Conservation (phyloP, 805 yeast species). For the Blastobotrys mokoenaii region DNA sequence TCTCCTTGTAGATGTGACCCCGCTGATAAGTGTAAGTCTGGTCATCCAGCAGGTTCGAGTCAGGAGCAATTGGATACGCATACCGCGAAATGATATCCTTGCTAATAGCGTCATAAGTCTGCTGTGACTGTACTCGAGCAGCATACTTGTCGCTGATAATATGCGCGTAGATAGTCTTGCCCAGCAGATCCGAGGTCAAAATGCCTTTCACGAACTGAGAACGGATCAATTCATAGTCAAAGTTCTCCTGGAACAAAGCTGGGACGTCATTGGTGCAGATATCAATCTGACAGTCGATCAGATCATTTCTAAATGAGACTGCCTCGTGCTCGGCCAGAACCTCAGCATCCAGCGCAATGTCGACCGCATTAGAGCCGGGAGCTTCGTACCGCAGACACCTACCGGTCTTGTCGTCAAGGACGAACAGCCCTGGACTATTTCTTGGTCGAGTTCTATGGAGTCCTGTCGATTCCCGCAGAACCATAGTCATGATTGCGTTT, state of each 20-base stretch:
- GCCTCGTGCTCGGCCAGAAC: slow-evolving; percentile 54
- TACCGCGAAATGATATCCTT: slow-evolving; percentile 88
- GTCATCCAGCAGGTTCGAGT: slow-evolving; percentile 61
- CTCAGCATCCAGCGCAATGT: slow-evolving; percentile 73
- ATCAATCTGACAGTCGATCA: slow-evolving; percentile 94
- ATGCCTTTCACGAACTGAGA: slow-evolving; percentile 87
- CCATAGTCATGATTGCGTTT: slow-evolving; percentile 93
- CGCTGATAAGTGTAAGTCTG: slow-evolving; percentile 74
- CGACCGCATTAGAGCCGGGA: slow-evolving; percentile 44
- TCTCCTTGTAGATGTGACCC: slow-evolving; percentile 83
- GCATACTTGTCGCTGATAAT: slow-evolving; percentile 76
- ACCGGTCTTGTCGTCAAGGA: slow-evolving; percentile 63
- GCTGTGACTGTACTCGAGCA: slow-evolving; percentile 92
- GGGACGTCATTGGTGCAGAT: slow-evolving; percentile 93
- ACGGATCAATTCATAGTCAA: slow-evolving; percentile 84
- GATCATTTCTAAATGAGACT: slow-evolving; percentile 76
- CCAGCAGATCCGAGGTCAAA: slow-evolving; percentile 78
- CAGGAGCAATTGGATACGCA: slow-evolving; percentile 88
- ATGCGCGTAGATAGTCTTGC: slow-evolving; percentile 85
- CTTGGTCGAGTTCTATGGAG: slow-evolving; percentile 77
- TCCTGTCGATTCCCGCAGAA: slow-evolving; percentile 75
- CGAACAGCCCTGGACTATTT: slow-evolving; percentile 75
- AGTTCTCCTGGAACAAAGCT: slow-evolving; percentile 90
- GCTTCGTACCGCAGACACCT: slow-evolving; percentile 81
- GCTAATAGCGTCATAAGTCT: slow-evolving; percentile 83